Evolutionary conservation across 129 eudicot species (phyloP).

Genomic region (Apium graveolens): DNA sequence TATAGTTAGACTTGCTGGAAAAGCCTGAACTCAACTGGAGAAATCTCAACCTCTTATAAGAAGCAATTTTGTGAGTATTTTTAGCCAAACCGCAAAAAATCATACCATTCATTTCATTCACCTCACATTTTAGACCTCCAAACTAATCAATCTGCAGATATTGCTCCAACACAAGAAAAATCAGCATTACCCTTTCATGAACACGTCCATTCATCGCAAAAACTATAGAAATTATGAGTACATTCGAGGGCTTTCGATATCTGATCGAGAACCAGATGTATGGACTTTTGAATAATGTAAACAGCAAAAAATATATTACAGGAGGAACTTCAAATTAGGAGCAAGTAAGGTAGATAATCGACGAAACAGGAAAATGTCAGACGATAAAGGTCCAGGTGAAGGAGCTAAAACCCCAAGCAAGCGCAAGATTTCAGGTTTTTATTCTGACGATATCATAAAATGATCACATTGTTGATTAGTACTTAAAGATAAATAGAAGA

Average conservation of each 20-base stretch:
- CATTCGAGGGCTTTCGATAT: neutral
- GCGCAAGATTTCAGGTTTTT: conserved; percentile 1
- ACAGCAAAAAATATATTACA: neutral
- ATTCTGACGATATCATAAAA: neutral
- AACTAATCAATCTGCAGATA: neutral
- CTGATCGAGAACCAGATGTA: neutral
- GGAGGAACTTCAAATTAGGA: neutral
- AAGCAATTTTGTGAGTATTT: neutral
- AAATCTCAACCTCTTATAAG: conserved; percentile 5
- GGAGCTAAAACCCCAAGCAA: neutral
- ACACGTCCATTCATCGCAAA: neutral
- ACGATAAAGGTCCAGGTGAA: neutral
- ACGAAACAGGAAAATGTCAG: neutral
- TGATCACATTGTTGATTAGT: neutral
- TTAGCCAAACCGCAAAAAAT: neutral
- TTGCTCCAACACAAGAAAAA: too few relatives aligned
- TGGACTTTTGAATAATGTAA: neutral
- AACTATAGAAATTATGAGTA: neutral
- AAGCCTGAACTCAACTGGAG: neutral
- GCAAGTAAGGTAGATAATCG: neutral
- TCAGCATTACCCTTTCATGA: neutral
- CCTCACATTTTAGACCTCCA: conserved; percentile 5
- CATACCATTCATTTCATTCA: conserved; percentile 3
- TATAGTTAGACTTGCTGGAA: neutral
- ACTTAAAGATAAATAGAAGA: neutral